Percentiles rank a stretch among this genome's conserved stretches.
These are phyloP conservation scores for Phytophthora pisi DNA, from an alignment of 352 stramenopile species.

Conservation along the genomic window DNA sequence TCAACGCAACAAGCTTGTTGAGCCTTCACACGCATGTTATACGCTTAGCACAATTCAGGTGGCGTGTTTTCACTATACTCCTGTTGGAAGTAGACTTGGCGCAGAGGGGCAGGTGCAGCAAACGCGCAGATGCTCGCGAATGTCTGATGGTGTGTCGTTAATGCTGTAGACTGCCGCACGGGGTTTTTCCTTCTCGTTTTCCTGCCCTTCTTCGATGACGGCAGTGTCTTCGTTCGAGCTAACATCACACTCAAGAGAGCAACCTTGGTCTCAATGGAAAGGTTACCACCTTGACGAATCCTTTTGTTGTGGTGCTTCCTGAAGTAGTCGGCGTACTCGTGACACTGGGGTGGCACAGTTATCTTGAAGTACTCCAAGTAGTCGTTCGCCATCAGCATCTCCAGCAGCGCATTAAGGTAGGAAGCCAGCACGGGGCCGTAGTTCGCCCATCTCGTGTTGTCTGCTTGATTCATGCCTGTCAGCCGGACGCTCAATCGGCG, in stretches of 20 bases:
- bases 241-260: background rate
- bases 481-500: background rate
- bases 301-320: constrained; percentile 1
- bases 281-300: background rate
- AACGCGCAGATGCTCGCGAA: background rate
- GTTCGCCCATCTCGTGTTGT: background rate
- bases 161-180: background rate
- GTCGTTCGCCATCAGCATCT: constrained; percentile 1
- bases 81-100: constrained; percentile 1
- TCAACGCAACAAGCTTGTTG: background rate
- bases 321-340: background rate
- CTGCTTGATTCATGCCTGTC: background rate
- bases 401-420: background rate
- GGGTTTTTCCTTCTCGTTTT: background rate
- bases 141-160: background rate
- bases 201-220: background rate
- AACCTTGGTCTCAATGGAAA: constrained; percentile 1
- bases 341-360: background rate
- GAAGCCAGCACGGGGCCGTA: background rate
- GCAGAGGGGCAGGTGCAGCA: background rate
- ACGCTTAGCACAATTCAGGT: background rate
- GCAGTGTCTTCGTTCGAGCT: background rate
- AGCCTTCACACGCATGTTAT: background rate
- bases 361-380: constrained; percentile 3
- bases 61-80: constrained; percentile 1